These are phyloP conservation scores for Claviceps purpurea DNA, from an alignment of 2,329 filamentous ascomycete genomes.

Conservation along the genomic window DNA sequence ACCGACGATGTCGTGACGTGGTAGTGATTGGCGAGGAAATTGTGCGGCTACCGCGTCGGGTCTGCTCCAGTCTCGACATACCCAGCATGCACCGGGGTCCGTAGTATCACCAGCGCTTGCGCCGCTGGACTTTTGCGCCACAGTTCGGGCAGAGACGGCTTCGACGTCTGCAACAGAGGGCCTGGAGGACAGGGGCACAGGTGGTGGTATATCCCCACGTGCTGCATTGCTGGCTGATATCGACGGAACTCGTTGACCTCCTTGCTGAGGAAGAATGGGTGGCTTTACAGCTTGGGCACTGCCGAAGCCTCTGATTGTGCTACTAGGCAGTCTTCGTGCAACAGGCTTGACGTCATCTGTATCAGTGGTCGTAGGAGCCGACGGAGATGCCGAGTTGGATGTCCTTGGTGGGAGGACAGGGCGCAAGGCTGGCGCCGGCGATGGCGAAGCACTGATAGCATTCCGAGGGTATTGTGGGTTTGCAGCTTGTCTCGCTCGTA, in stretches of 20 bases:
- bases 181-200: conserved; percentile 37
- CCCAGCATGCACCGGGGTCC: conserved; percentile 43
- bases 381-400: conserved; percentile 12
- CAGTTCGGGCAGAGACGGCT: conserved; percentile 23
- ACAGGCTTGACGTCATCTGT: conserved; percentile 2
- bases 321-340: conserved; percentile 5
- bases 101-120: background rate
- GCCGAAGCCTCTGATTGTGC: conserved; percentile 13
- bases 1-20: conserved; percentile 48
- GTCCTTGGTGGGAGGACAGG: conserved; percentile 36
- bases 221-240: background rate
- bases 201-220: conserved; percentile 30
- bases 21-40: conserved; percentile 60
- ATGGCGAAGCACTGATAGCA: conserved; percentile 15
- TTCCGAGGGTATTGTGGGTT: conserved; percentile 4
- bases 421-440: conserved; percentile 14
- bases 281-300: conserved; percentile 2
- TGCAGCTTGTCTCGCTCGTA: conserved; percentile 5
- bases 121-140: conserved; percentile 11
- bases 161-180: conserved; percentile 39
- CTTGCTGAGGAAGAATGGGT: background rate
- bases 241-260: conserved; percentile 3
- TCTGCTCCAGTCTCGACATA: conserved; percentile 76
- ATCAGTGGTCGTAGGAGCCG: conserved; percentile 1
- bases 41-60: conserved; percentile 67